Conservation (phyloP, 2,329 filamentous ascomycete species). For the Apiospora sp. region DNA sequence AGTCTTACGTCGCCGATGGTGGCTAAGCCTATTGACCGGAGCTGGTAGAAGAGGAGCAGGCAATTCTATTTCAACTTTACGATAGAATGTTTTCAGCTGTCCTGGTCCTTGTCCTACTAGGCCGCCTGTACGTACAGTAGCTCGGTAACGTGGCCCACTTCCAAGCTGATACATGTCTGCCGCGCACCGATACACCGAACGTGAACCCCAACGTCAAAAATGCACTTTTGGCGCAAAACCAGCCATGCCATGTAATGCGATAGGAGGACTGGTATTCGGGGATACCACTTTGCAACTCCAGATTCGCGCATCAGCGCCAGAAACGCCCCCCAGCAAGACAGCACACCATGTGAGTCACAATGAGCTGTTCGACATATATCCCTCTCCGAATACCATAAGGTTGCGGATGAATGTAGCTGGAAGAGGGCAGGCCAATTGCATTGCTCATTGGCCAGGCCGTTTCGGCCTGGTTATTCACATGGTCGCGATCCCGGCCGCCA, state of each 20-base stretch:
- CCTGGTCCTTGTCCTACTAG: neutral
- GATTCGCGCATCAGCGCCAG: conserved; percentile 11
- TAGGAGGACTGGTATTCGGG: neutral
- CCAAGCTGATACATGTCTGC: conserved; percentile 8
- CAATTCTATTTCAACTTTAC: neutral
- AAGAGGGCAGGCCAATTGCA: neutral
- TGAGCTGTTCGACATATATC: conserved; percentile 2
- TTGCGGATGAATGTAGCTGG: neutral
- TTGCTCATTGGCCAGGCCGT: neutral
- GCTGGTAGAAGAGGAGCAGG: neutral
- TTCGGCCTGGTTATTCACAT: conserved; percentile 11
- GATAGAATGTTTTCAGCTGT: conserved; percentile 3
- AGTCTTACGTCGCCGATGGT: conserved; percentile 9
- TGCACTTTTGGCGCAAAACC: neutral
- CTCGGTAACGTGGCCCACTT: conserved; percentile 11
- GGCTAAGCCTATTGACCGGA: neutral
- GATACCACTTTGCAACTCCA: conserved; percentile 6
- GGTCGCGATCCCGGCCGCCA: conserved; percentile 4
- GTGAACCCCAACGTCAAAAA: conserved; percentile 9
- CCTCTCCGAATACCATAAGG: neutral
- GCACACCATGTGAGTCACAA: conserved; percentile 19
- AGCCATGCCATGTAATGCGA: conserved; percentile 1
- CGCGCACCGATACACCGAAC: conserved; percentile 18
- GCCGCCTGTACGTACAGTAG: neutral
- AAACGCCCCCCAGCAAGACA: conserved; percentile 13